Base-by-base conservation (phyloP, 2,329 filamentous ascomycete genomes). In the Cephalotrichum gorgonifer region DNA sequence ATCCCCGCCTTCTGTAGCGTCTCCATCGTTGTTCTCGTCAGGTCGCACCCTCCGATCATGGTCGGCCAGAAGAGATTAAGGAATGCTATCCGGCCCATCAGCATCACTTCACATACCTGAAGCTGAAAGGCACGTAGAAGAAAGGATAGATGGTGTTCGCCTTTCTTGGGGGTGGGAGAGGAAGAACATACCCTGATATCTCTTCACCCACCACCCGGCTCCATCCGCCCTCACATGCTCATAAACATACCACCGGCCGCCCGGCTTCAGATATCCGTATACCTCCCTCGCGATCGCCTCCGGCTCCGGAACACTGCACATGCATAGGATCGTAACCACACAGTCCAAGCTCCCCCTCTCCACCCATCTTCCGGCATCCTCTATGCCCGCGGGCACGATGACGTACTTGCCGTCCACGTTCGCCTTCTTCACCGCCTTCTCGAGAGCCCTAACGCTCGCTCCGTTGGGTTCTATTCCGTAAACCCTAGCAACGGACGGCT, bases 401-500 rank as follows among this genome's bases (percentile, higher is more conserved):
- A 79, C 72, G 59, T 85, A 86, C 7, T 75, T 62, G 47, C 67
- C 75, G 6, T 70, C 66, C 2, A 86, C 62, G 0, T 77, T 78
- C 1, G 76, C 70, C 1, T 70, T 68, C 11, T 62, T 58, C 4
- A 82, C 69, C 22, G 70, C 71, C 35, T 60, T 57, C 1, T 66
- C 62, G 47, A 86, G 64, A 5, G 61, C 61, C 0, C 59, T 59
- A 53, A 81, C 76, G 48, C 77, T 74, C 31, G 67, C 70, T 0
- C 59, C 49, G 58, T 83, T 85, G 3, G 82, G 82, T 63, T 86
- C 82, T 4, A 85, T 72, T 49, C 81, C 82, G 55, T 78, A 83
- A 39, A 85, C 66, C 28, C 68, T 70, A 7, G 46, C n/a, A 4
- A 52, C 47, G 4, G 47, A 50, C 7, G 48, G 43, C 12, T 65